Base-by-base conservation (phyloP, 495 filamentous ascomycete genomes). In the Cercophora sp. region DNA sequence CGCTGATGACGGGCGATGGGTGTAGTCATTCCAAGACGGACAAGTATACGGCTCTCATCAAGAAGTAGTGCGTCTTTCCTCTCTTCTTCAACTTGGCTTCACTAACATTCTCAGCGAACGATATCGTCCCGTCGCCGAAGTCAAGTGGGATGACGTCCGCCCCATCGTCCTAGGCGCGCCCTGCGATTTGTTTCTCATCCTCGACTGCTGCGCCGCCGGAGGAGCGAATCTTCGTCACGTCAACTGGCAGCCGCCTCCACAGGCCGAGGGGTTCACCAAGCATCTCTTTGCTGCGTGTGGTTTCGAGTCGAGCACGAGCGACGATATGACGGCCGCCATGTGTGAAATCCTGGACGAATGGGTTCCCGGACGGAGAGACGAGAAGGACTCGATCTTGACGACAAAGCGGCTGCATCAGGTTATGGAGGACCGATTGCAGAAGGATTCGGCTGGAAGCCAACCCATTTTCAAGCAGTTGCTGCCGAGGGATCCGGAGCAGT, bases 181-280 rank as follows among this genome's bases (percentile, higher is more conserved):
- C 13, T 59, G 47, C 26, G 66, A 69, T 49, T 37, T 68, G 4
- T 56, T 69, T 5, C 55, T 69, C 18, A 44, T 69, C 19, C 63
- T 69, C 44, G 66, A 69, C 57, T 67, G 66, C 58, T 69, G 66
- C 58, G 62, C 65, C 0, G 66, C 65, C 9, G 65, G 65, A 48
- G 63, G 56, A 40, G 65, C 63, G 29, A 61, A 55, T 45, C 59
- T 62, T 3, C 41, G 48, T 3, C 57, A 58, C 37, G 34, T 56
- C 53, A 44, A 61, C 56, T 64, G 58, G 61, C 57, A 57, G 27
- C 52, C 59, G 5, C 48, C 49, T 9, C 43, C 51, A 4, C 32
- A 36, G 16, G 43, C 56, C 29, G 55, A 64, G 34, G 26, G 11
- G 5, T 68, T 60, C 59, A 66, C 65, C 52, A 68, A 68, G 44